Evolutionary conservation across 2,329 filamentous ascomycete species (phyloP).

Genomic region (Claviceps sp.): DNA sequence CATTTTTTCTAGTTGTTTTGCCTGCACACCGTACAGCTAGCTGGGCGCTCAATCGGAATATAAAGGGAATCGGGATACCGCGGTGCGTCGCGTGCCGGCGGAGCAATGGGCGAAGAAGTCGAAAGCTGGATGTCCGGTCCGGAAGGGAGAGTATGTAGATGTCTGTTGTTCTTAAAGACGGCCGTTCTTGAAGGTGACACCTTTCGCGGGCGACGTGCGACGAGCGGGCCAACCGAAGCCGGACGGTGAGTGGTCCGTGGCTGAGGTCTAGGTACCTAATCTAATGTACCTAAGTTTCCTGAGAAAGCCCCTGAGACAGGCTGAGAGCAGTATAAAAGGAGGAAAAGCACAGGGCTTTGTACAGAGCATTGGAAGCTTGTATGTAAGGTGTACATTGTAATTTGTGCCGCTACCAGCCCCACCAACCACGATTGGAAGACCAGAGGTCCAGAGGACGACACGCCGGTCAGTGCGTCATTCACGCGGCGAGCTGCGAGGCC

Average conservation of each 20-base stretch:
- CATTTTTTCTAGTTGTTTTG: slow-evolving; percentile 10
- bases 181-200: slow-evolving; percentile 4
- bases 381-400: too few relatives aligned
- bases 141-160: background rate
- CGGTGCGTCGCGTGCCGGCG: background rate
- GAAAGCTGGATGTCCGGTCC: background rate
- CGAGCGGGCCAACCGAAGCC: background rate
- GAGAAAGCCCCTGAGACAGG: too few relatives aligned
- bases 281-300: too few relatives aligned
- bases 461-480: too few relatives aligned
- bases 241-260: background rate
- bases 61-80: background rate
- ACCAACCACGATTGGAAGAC: too few relatives aligned
- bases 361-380: too few relatives aligned
- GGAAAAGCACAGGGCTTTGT: too few relatives aligned
- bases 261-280: background rate
- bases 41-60: background rate
- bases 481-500: too few relatives aligned
- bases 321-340: too few relatives aligned
- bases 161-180: background rate
- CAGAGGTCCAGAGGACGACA: too few relatives aligned
- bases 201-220: background rate
- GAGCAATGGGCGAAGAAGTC: background rate
- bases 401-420: too few relatives aligned
- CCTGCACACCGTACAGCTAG: background rate